Evolutionary conservation across 257 asterid species (phyloP), one percentile per base, ranked within the genome.

Genomic region (Cynanchum wilfordii): DNA sequence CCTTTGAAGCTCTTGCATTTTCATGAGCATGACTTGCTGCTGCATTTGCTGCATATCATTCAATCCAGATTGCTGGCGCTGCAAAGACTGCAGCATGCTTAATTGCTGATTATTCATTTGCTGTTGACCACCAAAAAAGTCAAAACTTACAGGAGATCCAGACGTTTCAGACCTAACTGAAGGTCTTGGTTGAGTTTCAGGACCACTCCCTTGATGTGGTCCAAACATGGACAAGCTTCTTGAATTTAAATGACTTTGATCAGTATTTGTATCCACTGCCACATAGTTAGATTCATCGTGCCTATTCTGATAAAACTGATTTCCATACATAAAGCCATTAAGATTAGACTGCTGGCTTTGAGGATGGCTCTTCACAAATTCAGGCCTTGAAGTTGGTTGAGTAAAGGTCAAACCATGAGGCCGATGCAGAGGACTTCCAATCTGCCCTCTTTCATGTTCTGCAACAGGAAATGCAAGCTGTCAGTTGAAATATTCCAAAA

Each of bases 81-180:
- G 96, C 77, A 91, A 66, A 42, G 88, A 80, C 73, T 88, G 98
- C 79, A 81, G 73, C 87, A 84, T 78, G 80, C 86, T 83, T 69
- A 89, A 70, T 70, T 90, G 97, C 70, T 89, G 97, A 78, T 78
- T 85, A 77, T 58, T 82, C 91, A 87, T 89, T 88, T 86, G 97
- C 74, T 86, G 93, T 74, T 86, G 97, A 83, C 91, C 90, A 74
- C 96, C 96, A 78, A 94, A 94, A 76, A 94, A 90, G 84, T 91
- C 96, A 80, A 90, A 91, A 86, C 95, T 79, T 60, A 81, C 80
- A 77, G 95, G 87, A 81, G 93, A 72, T 15, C 74, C 86, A 44
- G 93, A 82, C 70, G 88, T 76, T 75, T 85, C 85, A 10, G 86
- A 71, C 77, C 90, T 83, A 74, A 76, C 90, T 69, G 86, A 81